Evolutionary conservation across 192 early-diverging fungal genomes (phyloP).

Genomic region (Backusella westeae): DNA sequence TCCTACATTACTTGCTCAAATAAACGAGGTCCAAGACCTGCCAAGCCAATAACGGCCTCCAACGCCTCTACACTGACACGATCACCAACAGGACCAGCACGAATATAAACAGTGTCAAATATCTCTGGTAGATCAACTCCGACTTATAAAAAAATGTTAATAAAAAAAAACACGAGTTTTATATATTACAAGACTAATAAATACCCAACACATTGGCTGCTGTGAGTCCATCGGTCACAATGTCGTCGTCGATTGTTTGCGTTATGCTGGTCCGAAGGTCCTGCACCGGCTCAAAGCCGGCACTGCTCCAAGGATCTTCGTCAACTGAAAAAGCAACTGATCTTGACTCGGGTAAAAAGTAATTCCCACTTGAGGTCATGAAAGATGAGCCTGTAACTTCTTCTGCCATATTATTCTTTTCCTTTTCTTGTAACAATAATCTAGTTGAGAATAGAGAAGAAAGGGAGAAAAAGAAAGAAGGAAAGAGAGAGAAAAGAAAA

Average conservation of each 20-base stretch:
- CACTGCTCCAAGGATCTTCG: constrained; percentile 25
- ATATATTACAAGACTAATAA: background rate
- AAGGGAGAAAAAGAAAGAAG: background rate
- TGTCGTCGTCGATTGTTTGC: background rate
- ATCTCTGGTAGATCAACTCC: constrained; percentile 49
- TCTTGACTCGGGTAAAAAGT: constrained; percentile 9
- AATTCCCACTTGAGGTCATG: background rate
- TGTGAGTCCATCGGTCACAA: background rate
- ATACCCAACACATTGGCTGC: constrained; percentile 12
- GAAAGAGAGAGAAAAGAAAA: background rate
- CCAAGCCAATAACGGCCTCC: constrained; percentile 40
- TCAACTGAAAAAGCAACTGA: constrained; percentile 14
- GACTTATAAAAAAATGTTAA: constrained; percentile 18
- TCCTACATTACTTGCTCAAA: constrained; percentile 18
- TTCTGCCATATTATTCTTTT: background rate
- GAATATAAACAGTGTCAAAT: constrained; percentile 47
- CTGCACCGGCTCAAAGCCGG: background rate
- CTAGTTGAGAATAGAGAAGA: background rate
- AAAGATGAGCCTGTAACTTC: constrained; percentile 2
- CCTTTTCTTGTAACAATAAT: background rate
- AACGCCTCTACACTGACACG: constrained; percentile 45
- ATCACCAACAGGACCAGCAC: constrained; percentile 46
- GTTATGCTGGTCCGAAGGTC: constrained; percentile 1
- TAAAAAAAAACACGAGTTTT: background rate
- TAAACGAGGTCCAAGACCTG: background rate